Conservation (phyloP, 2,329 filamentous ascomycete genomes). For the Epichloe coenophiala region DNA sequence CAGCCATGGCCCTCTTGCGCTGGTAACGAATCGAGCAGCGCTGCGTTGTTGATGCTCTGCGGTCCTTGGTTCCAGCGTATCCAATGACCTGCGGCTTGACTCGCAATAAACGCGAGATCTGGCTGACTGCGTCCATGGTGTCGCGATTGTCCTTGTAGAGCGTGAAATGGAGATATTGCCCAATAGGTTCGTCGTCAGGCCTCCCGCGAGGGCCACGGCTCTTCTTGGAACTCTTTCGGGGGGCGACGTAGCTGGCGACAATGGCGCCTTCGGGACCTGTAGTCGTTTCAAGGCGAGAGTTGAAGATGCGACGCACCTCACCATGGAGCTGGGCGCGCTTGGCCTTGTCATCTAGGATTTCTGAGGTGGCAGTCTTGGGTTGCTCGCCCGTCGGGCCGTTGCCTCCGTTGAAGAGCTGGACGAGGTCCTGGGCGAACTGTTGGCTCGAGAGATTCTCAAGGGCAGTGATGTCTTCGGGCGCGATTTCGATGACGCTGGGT, state of each 20-base stretch:
- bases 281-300: conserved; percentile 61
- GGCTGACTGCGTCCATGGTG: conserved; percentile 79
- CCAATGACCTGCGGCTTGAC: conserved; percentile 61
- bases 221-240: conserved; percentile 19
- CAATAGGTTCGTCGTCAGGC: conserved; percentile 28
- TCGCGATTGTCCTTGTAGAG: conserved; percentile 96
- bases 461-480: conserved; percentile 19
- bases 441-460: conserved; percentile 27
- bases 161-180: conserved; percentile 78
- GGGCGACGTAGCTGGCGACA: conserved; percentile 52
- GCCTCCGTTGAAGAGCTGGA: conserved; percentile 26
- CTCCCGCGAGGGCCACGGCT: conserved; percentile 13
- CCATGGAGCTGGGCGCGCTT: conserved; percentile 37
- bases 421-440: conserved; percentile 25
- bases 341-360: conserved; percentile 29
- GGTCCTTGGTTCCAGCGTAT: conserved; percentile 79
- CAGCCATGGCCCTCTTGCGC: conserved; percentile 45
- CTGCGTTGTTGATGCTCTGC: conserved; percentile 75
- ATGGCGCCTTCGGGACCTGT: conserved; percentile 47
- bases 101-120: conserved; percentile 60
- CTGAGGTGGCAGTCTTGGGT: conserved; percentile 24
- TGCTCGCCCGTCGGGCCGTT: conserved; percentile 16
- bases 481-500: conserved; percentile 13
- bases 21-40: conserved; percentile 51
- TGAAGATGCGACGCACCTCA: conserved; percentile 66